phyloP scores from a whole-genome alignment of 2,329 filamentous ascomycete genomes.

The Incumbomyces lentus region DNA sequence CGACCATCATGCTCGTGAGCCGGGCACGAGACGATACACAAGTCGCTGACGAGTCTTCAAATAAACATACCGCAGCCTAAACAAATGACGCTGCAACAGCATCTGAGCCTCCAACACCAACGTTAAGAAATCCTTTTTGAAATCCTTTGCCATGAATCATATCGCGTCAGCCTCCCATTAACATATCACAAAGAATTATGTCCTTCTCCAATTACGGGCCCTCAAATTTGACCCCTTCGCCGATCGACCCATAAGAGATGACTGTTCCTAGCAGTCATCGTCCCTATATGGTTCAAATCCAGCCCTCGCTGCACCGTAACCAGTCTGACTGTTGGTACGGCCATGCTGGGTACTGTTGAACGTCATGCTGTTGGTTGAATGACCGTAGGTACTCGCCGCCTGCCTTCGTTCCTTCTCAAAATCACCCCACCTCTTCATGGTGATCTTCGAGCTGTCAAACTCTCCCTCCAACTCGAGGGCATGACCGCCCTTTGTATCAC shows the following conservation, averaged over 20 bases:
- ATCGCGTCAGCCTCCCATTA: no score
- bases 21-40: no score
- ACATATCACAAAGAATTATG: no score
- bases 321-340: background rate
- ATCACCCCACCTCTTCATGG: conserved; percentile 97
- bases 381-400: background rate
- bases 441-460: conserved; percentile 97
- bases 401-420: conserved; percentile 62
- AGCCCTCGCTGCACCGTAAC: background rate
- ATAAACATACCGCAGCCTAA: no score
- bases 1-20: no score
- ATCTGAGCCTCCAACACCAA: no score
- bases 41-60: no score
- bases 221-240: background rate
- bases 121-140: background rate
- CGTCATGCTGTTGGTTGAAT: background rate
- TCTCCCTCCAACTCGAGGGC: conserved; percentile 85
- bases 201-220: no score
- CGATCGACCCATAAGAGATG: background rate
- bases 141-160: background rate
- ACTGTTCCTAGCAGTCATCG: conserved; percentile 4
- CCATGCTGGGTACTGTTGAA: background rate
- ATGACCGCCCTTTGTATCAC: conserved; percentile 78
- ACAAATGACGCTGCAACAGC: no score
- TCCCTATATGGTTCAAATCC: conserved; percentile 6